Evolutionary conservation across 163 green algal genomes (phyloP).

Genomic region (Chlorella variabilis): DNA sequence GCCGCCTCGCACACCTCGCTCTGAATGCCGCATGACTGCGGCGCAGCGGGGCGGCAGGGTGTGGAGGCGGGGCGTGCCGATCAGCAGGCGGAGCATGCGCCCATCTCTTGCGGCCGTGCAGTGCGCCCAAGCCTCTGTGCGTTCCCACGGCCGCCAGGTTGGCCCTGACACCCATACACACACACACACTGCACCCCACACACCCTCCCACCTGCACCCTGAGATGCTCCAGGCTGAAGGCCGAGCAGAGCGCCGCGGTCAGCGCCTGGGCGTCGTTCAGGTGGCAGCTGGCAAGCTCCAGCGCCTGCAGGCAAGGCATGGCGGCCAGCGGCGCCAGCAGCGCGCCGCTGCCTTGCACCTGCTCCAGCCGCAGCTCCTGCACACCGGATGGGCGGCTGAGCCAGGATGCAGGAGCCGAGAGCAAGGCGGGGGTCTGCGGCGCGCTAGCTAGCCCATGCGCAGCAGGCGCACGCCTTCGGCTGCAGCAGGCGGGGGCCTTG

Average conservation of each 20-base stretch:
- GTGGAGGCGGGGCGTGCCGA: neutral
- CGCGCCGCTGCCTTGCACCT: slow-evolving; percentile 34
- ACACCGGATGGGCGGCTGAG: neutral
- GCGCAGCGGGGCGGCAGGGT: neutral
- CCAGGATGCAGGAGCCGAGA: too few relatives aligned
- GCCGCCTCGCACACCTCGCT: slow-evolving; percentile 26
- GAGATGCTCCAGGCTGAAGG: neutral
- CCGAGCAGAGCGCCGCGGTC: neutral
- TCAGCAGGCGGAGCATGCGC: neutral
- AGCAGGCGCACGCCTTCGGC: too few relatives aligned
- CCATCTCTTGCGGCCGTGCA: too few relatives aligned
- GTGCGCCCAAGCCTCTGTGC: too few relatives aligned
- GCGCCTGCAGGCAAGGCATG: neutral
- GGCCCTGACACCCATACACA: too few relatives aligned
- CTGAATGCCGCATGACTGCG: slow-evolving; percentile 29
- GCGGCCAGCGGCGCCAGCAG: slow-evolving; percentile 10
- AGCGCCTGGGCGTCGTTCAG: slow-evolving; percentile 4
- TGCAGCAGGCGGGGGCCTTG: too few relatives aligned
- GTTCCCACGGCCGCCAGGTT: too few relatives aligned
- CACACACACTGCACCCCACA: too few relatives aligned
- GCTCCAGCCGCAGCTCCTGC: slow-evolving; percentile 28
- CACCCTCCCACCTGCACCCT: neutral
- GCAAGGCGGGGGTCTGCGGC: too few relatives aligned
- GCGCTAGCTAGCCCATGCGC: too few relatives aligned
- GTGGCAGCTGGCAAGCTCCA: slow-evolving; percentile 28